Base-by-base conservation (phyloP, 148 eudicot species). In the Rheum nobile region DNA sequence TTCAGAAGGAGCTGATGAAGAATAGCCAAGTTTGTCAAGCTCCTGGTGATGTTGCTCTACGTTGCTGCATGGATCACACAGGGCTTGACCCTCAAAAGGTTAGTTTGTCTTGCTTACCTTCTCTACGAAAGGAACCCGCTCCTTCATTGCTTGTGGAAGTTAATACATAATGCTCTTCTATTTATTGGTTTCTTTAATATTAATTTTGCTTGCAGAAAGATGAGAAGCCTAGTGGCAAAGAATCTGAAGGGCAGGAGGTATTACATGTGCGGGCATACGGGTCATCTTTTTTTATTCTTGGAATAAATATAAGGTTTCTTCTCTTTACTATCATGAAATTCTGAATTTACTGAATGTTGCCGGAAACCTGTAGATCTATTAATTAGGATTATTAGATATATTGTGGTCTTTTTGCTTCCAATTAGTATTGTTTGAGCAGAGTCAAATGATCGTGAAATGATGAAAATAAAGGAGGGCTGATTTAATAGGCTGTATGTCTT, bases 201-300 rank as follows among this genome's bases (percentile, higher is more conserved):
- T 26, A 52, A 16, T 77, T 79, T 8, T 79, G 16, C 78, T 35
- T 79, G 74, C 90, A 91, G 93, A 87, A 78, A 81, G 88, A 84
- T 83, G 75, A 71, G 39, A 82, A 67, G 73, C 73, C 43, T 41
- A 71, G 59, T 79, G 80, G 81, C 67, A 78, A 67, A 72, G 80
- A 85, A 68, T 84, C 84, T 74, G 89, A 89, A 76, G 96, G 93
- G 67, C 91, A 90, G 82, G 96, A 95, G 82, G 93, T 91, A 74
- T 79, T 95, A 54, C 80, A 82, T 71, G 96, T 91, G 77, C 97
- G 98, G 76, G 98, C 98, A 59, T 90, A 88, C 80, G 97, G 96
- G 77, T 88, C 96, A 77, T 90, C 93, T 61, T 95, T 88, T 82
- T 88, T 90, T 80, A 87, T 88, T 37, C 91, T 95, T 78, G 97